Percentiles rank a stretch among this genome's conserved stretches.
Evolutionary conservation across 2,329 filamentous ascomycete genomes (phyloP).

Genomic region (Akanthomyces muscarius): DNA sequence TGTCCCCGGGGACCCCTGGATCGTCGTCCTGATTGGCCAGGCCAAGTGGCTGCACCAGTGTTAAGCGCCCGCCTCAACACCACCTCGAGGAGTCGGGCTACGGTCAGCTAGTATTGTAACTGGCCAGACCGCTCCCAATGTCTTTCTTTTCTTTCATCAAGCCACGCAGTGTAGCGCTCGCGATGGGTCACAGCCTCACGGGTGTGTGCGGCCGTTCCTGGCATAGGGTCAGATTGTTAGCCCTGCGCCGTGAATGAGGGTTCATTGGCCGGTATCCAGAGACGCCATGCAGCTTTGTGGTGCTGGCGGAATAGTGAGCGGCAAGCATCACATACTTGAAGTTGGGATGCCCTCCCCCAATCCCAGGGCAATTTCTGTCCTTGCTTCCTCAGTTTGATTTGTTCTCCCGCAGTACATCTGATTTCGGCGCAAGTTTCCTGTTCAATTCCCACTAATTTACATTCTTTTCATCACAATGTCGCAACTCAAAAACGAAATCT

Average conservation of each 20-base stretch:
- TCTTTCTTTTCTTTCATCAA: neutral
- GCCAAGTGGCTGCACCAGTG: neutral
- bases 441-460: slow-evolving; percentile 5
- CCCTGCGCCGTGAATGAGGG: neutral
- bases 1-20: neutral
- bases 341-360: neutral
- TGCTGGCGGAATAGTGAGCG: neutral
- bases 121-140: neutral
- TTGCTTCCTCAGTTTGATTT: too few relatives aligned
- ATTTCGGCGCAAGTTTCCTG: neutral
- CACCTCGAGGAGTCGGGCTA: neutral
- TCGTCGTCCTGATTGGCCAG: slow-evolving; percentile 4
- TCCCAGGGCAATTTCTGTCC: neutral
- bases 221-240: neutral
- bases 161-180: neutral
- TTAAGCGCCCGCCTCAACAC: slow-evolving; percentile 11
- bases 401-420: neutral
- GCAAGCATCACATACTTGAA: slow-evolving; percentile 14
- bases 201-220: neutral
- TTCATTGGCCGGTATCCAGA: neutral
- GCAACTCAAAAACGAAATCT: slow-evolving; percentile 37
- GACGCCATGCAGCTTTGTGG: neutral
- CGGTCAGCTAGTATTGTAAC: neutral
- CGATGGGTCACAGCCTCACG: neutral
- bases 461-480: slow-evolving; percentile 26